Evolutionary conservation across 805 yeast species (phyloP).

Genomic region (Phaffomyces thermotolerans): DNA sequence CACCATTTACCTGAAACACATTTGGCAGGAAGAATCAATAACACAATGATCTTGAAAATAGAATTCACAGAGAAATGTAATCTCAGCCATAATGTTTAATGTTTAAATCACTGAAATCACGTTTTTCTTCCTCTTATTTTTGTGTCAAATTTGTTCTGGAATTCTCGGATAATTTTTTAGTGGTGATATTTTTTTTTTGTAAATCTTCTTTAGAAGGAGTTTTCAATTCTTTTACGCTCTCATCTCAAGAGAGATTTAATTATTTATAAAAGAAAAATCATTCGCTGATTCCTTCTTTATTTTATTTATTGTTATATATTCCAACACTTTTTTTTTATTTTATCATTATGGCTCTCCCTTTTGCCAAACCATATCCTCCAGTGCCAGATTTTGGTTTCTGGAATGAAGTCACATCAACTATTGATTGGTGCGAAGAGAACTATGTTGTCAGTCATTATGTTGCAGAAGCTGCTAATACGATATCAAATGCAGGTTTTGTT

Average conservation of each 20-base stretch:
- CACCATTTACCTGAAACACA: too few relatives aligned
- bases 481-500: constrained; percentile 60
- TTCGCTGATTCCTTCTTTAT: background rate
- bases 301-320: background rate
- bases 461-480: constrained; percentile 86
- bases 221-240: too few relatives aligned
- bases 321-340: background rate
- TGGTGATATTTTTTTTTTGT: too few relatives aligned
- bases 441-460: constrained; percentile 79
- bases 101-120: too few relatives aligned
- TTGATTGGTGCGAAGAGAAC: constrained; percentile 98
- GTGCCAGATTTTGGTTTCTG: constrained; percentile 56
- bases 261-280: background rate
- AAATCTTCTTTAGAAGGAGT: too few relatives aligned
- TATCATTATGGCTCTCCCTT: constrained; percentile 27
- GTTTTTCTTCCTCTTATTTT: background rate
- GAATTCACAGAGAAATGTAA: too few relatives aligned
- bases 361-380: constrained; percentile 48
- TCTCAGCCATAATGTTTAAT: too few relatives aligned
- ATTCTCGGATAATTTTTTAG: background rate
- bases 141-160: background rate
- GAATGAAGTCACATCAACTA: constrained; percentile 88
- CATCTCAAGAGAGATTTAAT: too few relatives aligned
- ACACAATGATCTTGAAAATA: too few relatives aligned
- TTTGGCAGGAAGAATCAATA: too few relatives aligned